Base-by-base conservation (phyloP, 768 basidiomycete species). In the Clitopilus hobsonii region DNA sequence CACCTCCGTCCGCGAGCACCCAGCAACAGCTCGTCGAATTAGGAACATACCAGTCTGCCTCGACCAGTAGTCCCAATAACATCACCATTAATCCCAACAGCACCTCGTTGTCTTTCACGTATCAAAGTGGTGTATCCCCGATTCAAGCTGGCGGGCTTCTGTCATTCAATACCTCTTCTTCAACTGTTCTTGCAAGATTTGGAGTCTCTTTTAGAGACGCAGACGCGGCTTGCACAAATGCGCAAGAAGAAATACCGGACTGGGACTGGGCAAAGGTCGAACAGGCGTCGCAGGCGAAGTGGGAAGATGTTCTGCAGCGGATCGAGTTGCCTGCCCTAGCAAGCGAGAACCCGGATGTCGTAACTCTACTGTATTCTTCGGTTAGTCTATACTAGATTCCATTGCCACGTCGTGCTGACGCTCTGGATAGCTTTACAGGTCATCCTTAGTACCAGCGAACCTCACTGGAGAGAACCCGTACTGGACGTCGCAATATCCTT, bases 181-280 rank as follows among this genome's bases (percentile, higher is more conserved):
- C 62, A 14, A 62, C 63, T 5, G 67, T 84, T 30, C 74, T 70
- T 38, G 76, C 83, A 27, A 76, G 83, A 6, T 83, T 84, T 38
- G 83, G 84, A 18, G 71, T 85, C 11, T 85, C 84, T 1, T 81
- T 83, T 69, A 70, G 72, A 16, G 78, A 75, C 38, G 55, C 74
- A 6, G 74, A 73, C 11, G 80, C 82, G 60, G 84, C 83, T 1
- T 86, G 83, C 60, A 60, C 69, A 14, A 85, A 85, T 59, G 83
- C 82, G 0, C 80, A 84, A 58, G 68, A 63, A 41, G 83, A 84
- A 56, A 70, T 84, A n/a, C 73, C 69, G 38, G 63, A 64, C 25
- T 80, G 78, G 78, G 68, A 78, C 59, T 81, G 71, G 69, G 70
- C 75, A 48, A 59, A 57, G 4, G 71, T 80, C 2, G 71, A 72